phyloP scores from a whole-genome alignment of 495 filamentous ascomycete genomes.

The Podospora conica region DNA sequence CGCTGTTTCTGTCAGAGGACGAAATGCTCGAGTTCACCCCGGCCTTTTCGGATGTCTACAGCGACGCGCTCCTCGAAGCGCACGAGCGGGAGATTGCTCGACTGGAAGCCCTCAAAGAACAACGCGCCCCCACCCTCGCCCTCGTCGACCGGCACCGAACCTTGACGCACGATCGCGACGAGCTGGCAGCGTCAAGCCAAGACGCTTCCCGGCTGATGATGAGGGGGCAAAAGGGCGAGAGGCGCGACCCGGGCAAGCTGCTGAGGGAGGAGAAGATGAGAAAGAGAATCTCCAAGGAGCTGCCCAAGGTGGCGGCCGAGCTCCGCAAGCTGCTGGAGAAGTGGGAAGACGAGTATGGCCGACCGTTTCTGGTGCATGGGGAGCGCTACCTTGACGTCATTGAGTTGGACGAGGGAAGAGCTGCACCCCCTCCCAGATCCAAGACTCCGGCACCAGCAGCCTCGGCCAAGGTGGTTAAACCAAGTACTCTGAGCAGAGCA shows the following conservation, averaged over 20 bases:
- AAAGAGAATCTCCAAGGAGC: constrained; percentile 89
- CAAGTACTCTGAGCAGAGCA: constrained; percentile 35
- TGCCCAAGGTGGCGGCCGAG: constrained; percentile 83
- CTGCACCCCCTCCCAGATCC: constrained; percentile 60
- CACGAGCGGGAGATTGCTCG: constrained; percentile 86
- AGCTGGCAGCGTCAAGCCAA: constrained; percentile 78
- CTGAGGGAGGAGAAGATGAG: constrained; percentile 97
- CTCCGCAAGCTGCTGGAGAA: constrained; percentile 73
- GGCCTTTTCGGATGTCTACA: constrained; percentile 81
- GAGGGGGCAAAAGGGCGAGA: constrained; percentile 82
- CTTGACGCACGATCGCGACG: constrained; percentile 80
- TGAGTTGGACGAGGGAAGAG: constrained; percentile 55
- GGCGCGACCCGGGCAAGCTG: constrained; percentile 89
- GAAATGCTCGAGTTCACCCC: constrained; percentile 97
- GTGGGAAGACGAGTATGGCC: constrained; percentile 91
- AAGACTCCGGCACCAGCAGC: constrained; percentile 69
- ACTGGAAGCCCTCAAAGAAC: constrained; percentile 75
- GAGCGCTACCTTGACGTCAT: constrained; percentile 80
- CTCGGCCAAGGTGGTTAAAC: constrained; percentile 36
- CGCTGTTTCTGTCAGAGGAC: constrained; percentile 88
- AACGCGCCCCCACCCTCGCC: constrained; percentile 75
- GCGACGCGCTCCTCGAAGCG: constrained; percentile 79
- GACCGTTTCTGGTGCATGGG: constrained; percentile 87
- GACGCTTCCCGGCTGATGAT: constrained; percentile 90
- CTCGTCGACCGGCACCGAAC: constrained; percentile 78